Evolutionary conservation across 208 protist species (phyloP).

Genomic region (Leishmania tarentolae): DNA sequence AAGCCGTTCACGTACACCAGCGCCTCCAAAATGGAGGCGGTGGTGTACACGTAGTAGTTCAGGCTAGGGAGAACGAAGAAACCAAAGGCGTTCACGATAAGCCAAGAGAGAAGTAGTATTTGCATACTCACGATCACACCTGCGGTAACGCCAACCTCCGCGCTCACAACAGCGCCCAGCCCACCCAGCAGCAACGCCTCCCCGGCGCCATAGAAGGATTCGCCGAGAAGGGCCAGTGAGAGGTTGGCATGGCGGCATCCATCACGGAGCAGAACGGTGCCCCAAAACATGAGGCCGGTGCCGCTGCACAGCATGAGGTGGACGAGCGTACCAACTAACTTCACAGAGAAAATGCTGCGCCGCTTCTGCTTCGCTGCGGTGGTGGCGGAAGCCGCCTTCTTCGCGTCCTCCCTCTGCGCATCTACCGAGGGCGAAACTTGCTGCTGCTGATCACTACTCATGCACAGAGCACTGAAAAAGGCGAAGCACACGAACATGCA

Average conservation of each 20-base stretch:
- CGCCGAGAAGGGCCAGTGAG: constrained; percentile 15
- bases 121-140: constrained; percentile 30
- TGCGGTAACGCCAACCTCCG: constrained; percentile 39
- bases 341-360: not conserved
- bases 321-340: constrained; percentile 16
- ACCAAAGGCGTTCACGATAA: constrained; percentile 33
- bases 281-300: constrained; percentile 4
- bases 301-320: constrained; percentile 19
- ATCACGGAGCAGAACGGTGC: constrained; percentile 6
- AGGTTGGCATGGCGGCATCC: constrained; percentile 12
- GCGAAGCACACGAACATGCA: constrained; percentile 13
- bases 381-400: not conserved
- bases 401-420: not conserved
- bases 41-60: constrained; percentile 32
- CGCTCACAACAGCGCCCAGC: constrained; percentile 25
- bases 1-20: constrained; percentile 16
- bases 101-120: constrained; percentile 27
- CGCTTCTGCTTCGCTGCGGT: not conserved
- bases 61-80: constrained; percentile 24
- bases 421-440: too few species aligned
- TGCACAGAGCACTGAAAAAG: constrained; percentile 15
- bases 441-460: not conserved
- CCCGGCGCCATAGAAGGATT: constrained; percentile 34
- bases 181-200: constrained; percentile 26
- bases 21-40: constrained; percentile 18